phyloP scores from a whole-genome alignment of 108 stramenopile genomes.

The Epipyxis sp. region DNA sequence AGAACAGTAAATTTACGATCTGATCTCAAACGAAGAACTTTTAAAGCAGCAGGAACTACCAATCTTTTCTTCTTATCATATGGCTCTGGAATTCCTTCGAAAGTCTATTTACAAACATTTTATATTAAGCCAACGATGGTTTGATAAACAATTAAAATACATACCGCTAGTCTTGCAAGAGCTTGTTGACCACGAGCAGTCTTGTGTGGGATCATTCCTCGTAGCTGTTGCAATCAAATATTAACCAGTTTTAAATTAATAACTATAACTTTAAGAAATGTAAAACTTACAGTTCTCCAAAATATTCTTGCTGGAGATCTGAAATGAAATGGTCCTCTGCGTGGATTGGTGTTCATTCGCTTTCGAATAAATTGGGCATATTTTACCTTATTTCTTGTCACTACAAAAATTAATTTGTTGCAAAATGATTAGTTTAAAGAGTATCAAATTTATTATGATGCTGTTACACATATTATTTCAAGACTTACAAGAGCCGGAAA shows the following conservation, averaged over 20 bases:
- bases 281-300: constrained; percentile 73
- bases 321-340: constrained; percentile 92
- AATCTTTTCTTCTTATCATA: constrained; percentile 97
- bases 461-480: neutral
- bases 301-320: constrained; percentile 91
- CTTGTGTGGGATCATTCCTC: constrained; percentile 99
- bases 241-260: neutral
- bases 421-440: neutral
- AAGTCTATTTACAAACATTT: constrained; percentile 59
- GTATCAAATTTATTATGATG: neutral
- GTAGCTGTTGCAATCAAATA: constrained; percentile 48
- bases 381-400: constrained; percentile 88
- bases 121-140: neutral
- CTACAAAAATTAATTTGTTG: constrained; percentile 31
- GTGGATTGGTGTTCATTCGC: constrained; percentile 97
- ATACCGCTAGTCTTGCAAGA: constrained; percentile 70
- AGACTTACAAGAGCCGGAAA: constrained; percentile 78
- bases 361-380: constrained; percentile 94
- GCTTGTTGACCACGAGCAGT: constrained; percentile 89
- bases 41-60: constrained; percentile 95
- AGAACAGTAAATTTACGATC: constrained; percentile 85
- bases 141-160: neutral
- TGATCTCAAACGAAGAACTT: constrained; percentile 82
- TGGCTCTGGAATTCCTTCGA: constrained; percentile 97
- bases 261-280: neutral